Evolutionary conservation across 2,329 filamentous ascomycete species (phyloP).

Genomic region (Epichloe coenophiala): DNA sequence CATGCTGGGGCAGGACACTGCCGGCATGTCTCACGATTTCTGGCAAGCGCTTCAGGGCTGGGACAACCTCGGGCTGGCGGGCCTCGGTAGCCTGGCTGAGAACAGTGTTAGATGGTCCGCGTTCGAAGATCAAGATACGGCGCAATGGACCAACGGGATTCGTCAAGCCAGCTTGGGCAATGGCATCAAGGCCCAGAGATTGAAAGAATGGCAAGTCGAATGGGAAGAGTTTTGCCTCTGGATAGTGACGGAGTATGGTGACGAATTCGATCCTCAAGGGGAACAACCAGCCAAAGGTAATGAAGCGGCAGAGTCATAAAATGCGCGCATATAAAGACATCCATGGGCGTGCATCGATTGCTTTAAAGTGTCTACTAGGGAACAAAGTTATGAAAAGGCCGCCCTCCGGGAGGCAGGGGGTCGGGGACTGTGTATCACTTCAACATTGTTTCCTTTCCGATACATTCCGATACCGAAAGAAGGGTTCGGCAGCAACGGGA

Average conservation of each 20-base stretch:
- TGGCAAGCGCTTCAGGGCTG: conserved; percentile 84
- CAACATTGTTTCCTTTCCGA: too few relatives aligned
- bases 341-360: background rate
- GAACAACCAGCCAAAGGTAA: background rate
- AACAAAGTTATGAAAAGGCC: background rate
- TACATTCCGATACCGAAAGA: background rate
- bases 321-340: background rate
- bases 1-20: conserved; percentile 70
- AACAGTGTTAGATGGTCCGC: conserved; percentile 85
- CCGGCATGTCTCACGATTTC: conserved; percentile 82
- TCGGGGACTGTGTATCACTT: too few relatives aligned
- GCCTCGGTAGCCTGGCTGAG: conserved; percentile 75
- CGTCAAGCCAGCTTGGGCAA: conserved; percentile 59
- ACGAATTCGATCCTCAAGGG: conserved; percentile 39
- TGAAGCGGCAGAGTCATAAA: background rate
- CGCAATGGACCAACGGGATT: conserved; percentile 61
- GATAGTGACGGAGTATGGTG: conserved; percentile 65
- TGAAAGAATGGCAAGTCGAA: conserved; percentile 66
- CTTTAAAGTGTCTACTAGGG: background rate
- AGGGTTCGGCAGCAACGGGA: background rate
- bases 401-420: too few relatives aligned
- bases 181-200: conserved; percentile 54
- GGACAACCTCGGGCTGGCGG: conserved; percentile 80
- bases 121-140: conserved; percentile 63
- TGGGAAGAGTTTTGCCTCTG: conserved; percentile 90